Evolutionary conservation across 75 land plant species (phyloP).

Genomic region (Pseudotsuga menziesii): DNA sequence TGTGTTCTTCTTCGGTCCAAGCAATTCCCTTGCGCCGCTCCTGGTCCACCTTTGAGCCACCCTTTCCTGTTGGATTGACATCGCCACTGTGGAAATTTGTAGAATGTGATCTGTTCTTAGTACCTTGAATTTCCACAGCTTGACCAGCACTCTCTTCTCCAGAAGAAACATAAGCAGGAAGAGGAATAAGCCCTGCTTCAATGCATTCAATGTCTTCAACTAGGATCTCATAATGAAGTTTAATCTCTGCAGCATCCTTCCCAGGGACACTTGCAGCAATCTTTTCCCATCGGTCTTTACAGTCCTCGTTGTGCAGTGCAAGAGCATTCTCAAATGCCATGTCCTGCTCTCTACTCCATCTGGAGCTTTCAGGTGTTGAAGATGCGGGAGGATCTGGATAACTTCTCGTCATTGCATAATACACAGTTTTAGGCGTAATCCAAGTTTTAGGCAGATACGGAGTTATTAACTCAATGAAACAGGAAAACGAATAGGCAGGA

Average conservation of each 20-base stretch:
- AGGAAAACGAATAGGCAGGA: no score
- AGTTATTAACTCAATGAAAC: background rate
- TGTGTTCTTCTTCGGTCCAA: constrained; percentile 91
- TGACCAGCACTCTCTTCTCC: constrained; percentile 22
- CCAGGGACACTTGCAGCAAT: constrained; percentile 66
- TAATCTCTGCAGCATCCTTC: constrained; percentile 61
- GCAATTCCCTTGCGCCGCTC: constrained; percentile 82
- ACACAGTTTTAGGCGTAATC: background rate
- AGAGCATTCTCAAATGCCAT: constrained; percentile 71
- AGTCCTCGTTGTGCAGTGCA: constrained; percentile 38
- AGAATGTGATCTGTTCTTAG: constrained; percentile 23
- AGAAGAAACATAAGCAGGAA: constrained; percentile 53
- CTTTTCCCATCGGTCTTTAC: constrained; percentile 50
- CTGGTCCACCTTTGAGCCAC: constrained; percentile 46
- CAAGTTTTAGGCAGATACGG: background rate
- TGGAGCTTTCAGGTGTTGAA: constrained; percentile 3
- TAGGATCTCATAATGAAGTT: constrained; percentile 65
- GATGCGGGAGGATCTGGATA: constrained; percentile 3
- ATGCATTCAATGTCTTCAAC: constrained; percentile 61
- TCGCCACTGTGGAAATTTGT: constrained; percentile 22
- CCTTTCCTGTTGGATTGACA: constrained; percentile 18
- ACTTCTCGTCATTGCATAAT: constrained; percentile 8
- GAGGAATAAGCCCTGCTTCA: constrained; percentile 56
- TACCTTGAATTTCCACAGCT: constrained; percentile 21
- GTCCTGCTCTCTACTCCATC: constrained; percentile 66